These are phyloP conservation scores for Daldinia decipiens DNA, from an alignment of 495 filamentous ascomycete species.

Conservation along the genomic window DNA sequence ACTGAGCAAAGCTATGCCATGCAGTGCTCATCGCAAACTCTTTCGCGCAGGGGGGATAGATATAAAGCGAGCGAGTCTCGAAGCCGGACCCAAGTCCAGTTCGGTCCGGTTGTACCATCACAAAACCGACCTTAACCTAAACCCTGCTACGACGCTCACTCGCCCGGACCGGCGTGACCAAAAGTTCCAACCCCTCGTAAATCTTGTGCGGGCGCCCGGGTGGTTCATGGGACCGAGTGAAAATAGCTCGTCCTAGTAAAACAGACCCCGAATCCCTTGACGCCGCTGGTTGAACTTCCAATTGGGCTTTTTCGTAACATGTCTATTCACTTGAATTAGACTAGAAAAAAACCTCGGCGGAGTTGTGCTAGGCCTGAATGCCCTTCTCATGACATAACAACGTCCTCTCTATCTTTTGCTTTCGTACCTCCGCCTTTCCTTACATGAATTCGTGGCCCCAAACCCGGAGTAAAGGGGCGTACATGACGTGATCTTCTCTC, in stretches of 20 bases:
- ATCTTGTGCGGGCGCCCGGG: neutral
- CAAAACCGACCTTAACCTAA: slow-evolving; percentile 2
- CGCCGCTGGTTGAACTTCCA: slow-evolving; percentile 29
- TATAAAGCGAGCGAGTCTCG: slow-evolving; percentile 7
- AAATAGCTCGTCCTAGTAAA: neutral
- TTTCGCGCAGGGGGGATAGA: slow-evolving; percentile 6
- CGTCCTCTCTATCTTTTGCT: slow-evolving; percentile 32
- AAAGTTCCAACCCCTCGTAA: slow-evolving; percentile 6
- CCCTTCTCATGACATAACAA: slow-evolving; percentile 21
- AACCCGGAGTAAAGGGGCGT: slow-evolving; percentile 43
- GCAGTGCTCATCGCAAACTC: slow-evolving; percentile 17
- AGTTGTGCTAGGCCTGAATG: slow-evolving; percentile 14
- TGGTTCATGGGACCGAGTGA: neutral
- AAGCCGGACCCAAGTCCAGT: neutral
- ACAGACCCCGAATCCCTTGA: slow-evolving; percentile 16
- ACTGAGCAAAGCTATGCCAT: neutral
- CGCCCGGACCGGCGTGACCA: slow-evolving; percentile 5
- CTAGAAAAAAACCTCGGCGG: slow-evolving; percentile 13
- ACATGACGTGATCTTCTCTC: slow-evolving; percentile 52
- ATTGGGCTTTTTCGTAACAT: slow-evolving; percentile 11
- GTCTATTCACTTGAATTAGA: slow-evolving; percentile 44
- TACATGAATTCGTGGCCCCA: slow-evolving; percentile 52
- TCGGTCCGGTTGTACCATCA: slow-evolving; percentile 1
- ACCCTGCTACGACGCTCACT: slow-evolving; percentile 5
- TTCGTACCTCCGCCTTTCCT: slow-evolving; percentile 22